These are phyloP conservation scores for Kwoniella bestiolae DNA, from an alignment of 768 basidiomycete genomes.

Conservation along the genomic window DNA sequence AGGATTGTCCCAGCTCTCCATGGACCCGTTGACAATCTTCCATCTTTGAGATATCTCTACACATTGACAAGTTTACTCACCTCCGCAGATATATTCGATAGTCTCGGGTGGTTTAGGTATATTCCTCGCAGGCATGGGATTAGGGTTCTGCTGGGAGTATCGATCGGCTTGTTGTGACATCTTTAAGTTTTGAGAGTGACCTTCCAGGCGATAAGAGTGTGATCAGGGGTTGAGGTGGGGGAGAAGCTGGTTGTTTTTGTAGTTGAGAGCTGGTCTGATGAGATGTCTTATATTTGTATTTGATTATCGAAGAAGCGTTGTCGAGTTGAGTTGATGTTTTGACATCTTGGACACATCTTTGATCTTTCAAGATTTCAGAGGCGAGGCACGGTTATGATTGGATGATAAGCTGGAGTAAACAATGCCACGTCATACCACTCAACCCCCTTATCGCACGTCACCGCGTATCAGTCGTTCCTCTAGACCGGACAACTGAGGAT, in stretches of 20 bases:
- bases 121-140: constrained; percentile 37
- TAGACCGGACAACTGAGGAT: neutral
- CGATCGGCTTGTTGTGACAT: constrained; percentile 40
- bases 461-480: neutral
- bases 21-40: no score
- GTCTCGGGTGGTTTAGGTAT: constrained; percentile 37
- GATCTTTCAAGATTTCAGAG: constrained; percentile 10
- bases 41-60: neutral
- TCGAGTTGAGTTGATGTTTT: neutral
- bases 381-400: neutral
- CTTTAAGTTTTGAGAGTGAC: no score
- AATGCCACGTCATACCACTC: neutral
- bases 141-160: constrained; percentile 44
- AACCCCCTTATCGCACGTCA: constrained; percentile 3
- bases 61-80: no score
- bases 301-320: no score
- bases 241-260: no score
- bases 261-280: neutral
- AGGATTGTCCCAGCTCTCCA: no score
- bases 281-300: neutral
- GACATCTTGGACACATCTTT: neutral
- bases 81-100: constrained; percentile 51
- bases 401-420: neutral
- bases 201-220: neutral
- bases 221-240: no score